Conservation (phyloP, 495 filamentous ascomycete genomes). For the Darksidea phi region DNA sequence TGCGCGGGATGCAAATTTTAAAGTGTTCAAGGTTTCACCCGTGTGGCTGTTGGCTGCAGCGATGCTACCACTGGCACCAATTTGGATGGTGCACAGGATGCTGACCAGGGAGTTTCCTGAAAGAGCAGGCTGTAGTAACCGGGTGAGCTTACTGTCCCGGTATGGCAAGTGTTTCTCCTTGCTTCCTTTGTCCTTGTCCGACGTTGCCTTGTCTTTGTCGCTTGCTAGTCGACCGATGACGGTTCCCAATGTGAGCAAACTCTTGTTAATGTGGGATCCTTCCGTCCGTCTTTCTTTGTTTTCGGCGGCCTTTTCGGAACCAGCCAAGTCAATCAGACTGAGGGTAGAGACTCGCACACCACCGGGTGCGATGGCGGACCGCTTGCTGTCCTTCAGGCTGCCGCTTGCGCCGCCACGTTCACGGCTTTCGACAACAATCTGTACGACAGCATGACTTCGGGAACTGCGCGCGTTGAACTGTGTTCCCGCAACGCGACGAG, state of each 20-base stretch:
- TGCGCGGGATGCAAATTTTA: conserved; percentile 94
- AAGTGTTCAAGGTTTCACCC: conserved; percentile 87
- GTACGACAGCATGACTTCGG: conserved; percentile 94
- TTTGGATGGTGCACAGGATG: conserved; percentile 92
- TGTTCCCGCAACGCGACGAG: conserved; percentile 83
- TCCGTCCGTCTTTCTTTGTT: conserved; percentile 91
- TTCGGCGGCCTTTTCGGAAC: conserved; percentile 93
- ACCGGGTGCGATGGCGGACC: conserved; percentile 75
- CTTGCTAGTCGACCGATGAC: conserved; percentile 87
- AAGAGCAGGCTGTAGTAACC: conserved; percentile 86
- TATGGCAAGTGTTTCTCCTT: conserved; percentile 93
- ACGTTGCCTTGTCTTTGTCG: conserved; percentile 78
- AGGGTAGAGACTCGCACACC: conserved; percentile 94
- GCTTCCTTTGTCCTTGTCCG: conserved; percentile 51
- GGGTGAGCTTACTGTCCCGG: conserved; percentile 93
- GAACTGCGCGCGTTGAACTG: conserved; percentile 96
- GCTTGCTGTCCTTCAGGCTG: conserved; percentile 60
- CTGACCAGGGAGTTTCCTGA: conserved; percentile 93
- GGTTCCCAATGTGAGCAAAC: conserved; percentile 88
- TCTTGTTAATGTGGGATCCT: conserved; percentile 98
- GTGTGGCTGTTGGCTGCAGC: conserved; percentile 66
- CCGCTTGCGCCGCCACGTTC: conserved; percentile 62
- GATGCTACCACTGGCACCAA: conserved; percentile 64
- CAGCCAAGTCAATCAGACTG: conserved; percentile 93
- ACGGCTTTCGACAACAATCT: conserved; percentile 96